Conservation (phyloP, 176 grass and related monocot genomes). For the Canna indica region DNA sequence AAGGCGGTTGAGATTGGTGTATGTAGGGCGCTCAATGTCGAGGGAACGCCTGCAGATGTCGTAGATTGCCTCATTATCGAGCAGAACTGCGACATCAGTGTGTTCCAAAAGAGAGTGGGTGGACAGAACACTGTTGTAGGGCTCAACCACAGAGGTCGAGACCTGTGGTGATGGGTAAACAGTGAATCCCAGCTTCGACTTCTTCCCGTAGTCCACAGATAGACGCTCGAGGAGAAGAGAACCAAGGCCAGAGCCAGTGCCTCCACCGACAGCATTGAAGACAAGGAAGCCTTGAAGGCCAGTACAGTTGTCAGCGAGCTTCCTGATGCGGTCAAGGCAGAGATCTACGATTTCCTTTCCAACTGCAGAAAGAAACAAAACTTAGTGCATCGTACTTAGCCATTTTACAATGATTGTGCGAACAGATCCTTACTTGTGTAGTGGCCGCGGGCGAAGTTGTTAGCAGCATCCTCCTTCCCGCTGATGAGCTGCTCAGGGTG, state of each 20-base stretch:
- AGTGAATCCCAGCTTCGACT: conserved; percentile 4
- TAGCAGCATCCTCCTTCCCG: conserved; percentile 9
- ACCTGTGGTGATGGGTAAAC: conserved; percentile 3
- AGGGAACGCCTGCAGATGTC: conserved; percentile 7
- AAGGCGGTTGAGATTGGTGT: conserved; percentile 7
- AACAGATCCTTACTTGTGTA: not conserved
- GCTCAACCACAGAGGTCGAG: not conserved
- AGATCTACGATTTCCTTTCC: conserved; percentile 3
- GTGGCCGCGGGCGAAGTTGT: conserved; percentile 14
- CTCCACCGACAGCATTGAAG: conserved; percentile 2
- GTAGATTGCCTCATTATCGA: conserved; percentile 3
- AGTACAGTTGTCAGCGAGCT: conserved; percentile 11
- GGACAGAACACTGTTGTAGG: not conserved
- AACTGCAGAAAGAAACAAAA: not conserved
- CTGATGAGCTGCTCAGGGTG: conserved; percentile 16
- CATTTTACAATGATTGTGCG: not conserved
- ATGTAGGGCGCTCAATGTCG: conserved; percentile 3
- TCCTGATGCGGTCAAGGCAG: conserved; percentile 6
- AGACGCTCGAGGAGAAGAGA: conserved; percentile 8
- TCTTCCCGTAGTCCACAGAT: conserved; percentile 1
- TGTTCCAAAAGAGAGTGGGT: conserved; percentile 2
- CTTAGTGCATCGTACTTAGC: too few relatives aligned
- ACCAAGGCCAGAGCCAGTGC: not conserved
- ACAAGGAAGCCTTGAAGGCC: conserved; percentile 11
- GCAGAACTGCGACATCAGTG: conserved; percentile 1